Conservation (phyloP, 2,329 filamentous ascomycete genomes). For the Ascochyta viciae-villosae region DNA sequence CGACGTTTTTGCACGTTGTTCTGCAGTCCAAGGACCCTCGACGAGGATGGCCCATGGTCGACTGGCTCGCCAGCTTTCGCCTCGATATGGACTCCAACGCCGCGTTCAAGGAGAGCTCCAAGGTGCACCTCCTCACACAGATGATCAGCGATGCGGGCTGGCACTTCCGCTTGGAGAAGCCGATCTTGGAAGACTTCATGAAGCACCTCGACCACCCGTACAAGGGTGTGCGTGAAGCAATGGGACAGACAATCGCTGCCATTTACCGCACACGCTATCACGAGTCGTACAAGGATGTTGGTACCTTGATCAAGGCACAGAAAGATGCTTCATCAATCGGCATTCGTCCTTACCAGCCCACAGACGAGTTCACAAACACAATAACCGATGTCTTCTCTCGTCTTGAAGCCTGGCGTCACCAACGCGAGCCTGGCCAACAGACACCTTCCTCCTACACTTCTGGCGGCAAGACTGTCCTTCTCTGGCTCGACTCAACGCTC, state of each 20-base stretch:
- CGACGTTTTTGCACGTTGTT: constrained; percentile 88
- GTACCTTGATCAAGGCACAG: constrained; percentile 77
- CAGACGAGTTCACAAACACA: constrained; percentile 73
- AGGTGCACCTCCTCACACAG: constrained; percentile 89
- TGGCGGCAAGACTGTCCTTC: constrained; percentile 91
- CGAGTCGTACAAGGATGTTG: constrained; percentile 86
- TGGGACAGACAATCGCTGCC: constrained; percentile 85
- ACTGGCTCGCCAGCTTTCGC: constrained; percentile 82
- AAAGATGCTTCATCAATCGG: constrained; percentile 82
- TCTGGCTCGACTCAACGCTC: constrained; percentile 92
- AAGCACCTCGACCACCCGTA: constrained; percentile 95
- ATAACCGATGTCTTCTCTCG: constrained; percentile 78
- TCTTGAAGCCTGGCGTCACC: constrained; percentile 85
- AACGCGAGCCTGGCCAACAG: constrained; percentile 86
- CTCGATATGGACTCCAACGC: constrained; percentile 95
- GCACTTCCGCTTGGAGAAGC: constrained; percentile 92
- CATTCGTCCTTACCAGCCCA: constrained; percentile 80
- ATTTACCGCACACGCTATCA: constrained; percentile 93
- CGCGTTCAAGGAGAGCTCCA: constrained; percentile 98
- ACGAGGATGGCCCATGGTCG: constrained; percentile 83
- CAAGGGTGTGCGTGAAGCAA: constrained; percentile 94
- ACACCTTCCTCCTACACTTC: constrained; percentile 94
- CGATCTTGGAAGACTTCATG: constrained; percentile 88
- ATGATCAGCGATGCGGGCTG: constrained; percentile 87
- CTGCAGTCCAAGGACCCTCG: constrained; percentile 90